Base-by-base conservation (phyloP, 2,329 filamentous ascomycete genomes). In the Venturia carpophila region DNA sequence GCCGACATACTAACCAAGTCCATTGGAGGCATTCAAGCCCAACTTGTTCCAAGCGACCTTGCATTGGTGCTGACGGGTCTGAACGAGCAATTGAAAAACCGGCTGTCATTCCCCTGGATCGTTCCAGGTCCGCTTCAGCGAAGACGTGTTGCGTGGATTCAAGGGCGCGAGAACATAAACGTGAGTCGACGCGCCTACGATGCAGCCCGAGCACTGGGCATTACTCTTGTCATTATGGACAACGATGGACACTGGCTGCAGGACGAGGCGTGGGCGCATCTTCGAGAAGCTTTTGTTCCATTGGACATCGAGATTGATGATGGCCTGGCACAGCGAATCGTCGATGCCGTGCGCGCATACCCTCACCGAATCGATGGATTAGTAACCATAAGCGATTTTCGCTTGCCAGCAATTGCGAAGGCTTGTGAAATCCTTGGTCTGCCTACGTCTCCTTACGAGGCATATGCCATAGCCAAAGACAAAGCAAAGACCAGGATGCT, bases 251-350 rank as follows among this genome's bases (percentile, higher is more conserved):
- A 63, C 47, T 63, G 62, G 62, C 62, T 63, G 6, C 42, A 63
- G 37, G 62, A 63, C 27, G 42, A 47, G 17, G 15, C 4, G 13
- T 70, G 70, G 62, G 66, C 70, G 1, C 64, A 72, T 62, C 69
- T 71, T 34, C 71, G 74, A 1, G 74, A 77, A 30, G 74, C 69
- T 0, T 76, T 78, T 61, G 65, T 79, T 17, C 64, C 72, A 0
- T 42, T 72, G n/a, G 68, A 73, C 39, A 71, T 76, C n/a, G 68
- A 65, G 2, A 60, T 62, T 1, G 72, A 76, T 39, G 68, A 67
- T 0, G 70, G 67, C 3, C 68, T 78, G 1, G 27, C 69, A 0
- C 43, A 72, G 10, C 71, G 74, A 1, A 71, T 78, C n/a, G 71
- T 73, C 4, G 68, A 71, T 0, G 73, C 73, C 0, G 67, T 78